Evolutionary conservation across 2,329 filamentous ascomycete species (phyloP), one percentile per base, ranked within the genome.

Genomic region (Pseudohalonectria lignicola): DNA sequence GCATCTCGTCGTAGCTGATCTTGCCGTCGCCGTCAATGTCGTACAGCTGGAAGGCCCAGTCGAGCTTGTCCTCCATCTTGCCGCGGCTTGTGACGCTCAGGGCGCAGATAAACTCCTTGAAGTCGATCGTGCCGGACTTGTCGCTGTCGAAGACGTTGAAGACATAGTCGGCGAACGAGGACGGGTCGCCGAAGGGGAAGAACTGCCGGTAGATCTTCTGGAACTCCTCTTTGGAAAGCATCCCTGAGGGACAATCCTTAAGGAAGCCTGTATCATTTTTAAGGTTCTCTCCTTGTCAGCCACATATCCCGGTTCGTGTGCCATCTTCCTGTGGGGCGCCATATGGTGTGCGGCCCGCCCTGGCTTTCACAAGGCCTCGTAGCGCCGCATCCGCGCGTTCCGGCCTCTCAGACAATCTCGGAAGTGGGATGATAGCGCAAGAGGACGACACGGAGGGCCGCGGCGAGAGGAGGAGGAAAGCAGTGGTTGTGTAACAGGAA

Each of bases 201-300:
- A 98, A 98, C 62, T 96, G 92, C 53, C 92, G 86, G 66, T 98
- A 98, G 55, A 98, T 98, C 68, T 96, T 96, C 64, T 96, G 92
- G 62, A 98, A 98, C 63, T 98, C 92, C 56, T 94, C 83, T 66
- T 96, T 98, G 54, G 86, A 92, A 59, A 98, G 82, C 71, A 87
- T 94, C 60, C 92, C 92, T 31, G 85, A 88, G 4, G 92, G 92
- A 64, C 92, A 98, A 64, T 98, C 92, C 70, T 96, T 96, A 44
- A 96, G 74, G 67, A 98, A 96, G 47, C 90, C 90, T 95, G 53
- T 17, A 17, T 11, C 25, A 34, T 28, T 28, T n/a, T n/a, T n/a
- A n/a, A n/a, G n/a, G n/a, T n/a, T n/a, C n/a, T n/a, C n/a, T n/a
- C n/a, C n/a, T n/a, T n/a, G n/a, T n/a, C n/a, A n/a, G n/a, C n/a